These are phyloP conservation scores for Rhazya stricta DNA, from an alignment of 257 asterid genomes.

Conservation along the genomic window DNA sequence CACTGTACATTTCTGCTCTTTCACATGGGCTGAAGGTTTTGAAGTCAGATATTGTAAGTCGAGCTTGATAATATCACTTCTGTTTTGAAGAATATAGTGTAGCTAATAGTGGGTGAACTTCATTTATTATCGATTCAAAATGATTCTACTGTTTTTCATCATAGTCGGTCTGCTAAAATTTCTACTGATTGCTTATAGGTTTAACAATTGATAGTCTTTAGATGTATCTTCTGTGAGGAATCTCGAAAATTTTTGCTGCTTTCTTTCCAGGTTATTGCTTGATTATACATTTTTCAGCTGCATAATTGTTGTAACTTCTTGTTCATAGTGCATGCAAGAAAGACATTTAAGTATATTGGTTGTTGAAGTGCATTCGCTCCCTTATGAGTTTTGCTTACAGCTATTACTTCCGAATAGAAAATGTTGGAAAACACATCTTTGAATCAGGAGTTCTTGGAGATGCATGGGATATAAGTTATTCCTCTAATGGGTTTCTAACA, in stretches of 20 bases:
- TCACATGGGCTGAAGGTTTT: constrained; percentile 63
- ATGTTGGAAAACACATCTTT: background rate
- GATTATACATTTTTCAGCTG: background rate
- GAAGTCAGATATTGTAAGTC: constrained; percentile 68
- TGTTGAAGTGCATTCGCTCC: background rate
- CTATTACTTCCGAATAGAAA: background rate
- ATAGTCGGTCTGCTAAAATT: background rate
- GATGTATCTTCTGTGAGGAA: background rate
- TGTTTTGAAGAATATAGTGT: constrained; percentile 1
- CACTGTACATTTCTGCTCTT: constrained; percentile 72
- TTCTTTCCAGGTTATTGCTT: background rate
- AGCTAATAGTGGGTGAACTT: background rate
- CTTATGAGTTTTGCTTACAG: background rate
- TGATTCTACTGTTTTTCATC: background rate
- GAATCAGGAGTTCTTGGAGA: background rate
- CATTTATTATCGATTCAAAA: background rate
- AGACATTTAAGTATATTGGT: background rate
- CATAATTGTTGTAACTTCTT: background rate
- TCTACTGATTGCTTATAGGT: background rate
- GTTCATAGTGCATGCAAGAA: background rate
- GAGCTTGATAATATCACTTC: background rate
- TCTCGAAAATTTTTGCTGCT: background rate
- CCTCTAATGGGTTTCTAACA: background rate
- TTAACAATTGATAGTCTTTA: background rate
- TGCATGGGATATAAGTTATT: background rate